phyloP scores from a whole-genome alignment of 495 filamentous ascomycete species.

The Poronia punctata region DNA sequence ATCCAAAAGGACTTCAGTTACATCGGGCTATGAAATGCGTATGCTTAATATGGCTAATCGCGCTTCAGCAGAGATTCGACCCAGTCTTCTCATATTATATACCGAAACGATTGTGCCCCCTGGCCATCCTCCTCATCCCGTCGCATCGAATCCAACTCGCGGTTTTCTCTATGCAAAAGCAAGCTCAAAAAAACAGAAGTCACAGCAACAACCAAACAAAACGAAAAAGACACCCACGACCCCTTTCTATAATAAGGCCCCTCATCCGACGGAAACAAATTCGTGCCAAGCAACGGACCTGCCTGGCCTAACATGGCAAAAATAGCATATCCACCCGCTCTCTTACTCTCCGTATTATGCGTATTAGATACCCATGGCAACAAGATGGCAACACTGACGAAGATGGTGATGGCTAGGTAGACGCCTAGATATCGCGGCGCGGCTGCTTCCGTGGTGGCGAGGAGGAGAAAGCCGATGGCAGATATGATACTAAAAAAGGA shows the following conservation, averaged over 20 bases:
- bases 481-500: conserved; percentile 38
- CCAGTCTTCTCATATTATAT: conserved; percentile 8
- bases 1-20: too few species aligned
- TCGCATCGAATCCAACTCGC: conserved; percentile 6
- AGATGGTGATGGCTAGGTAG: conserved; percentile 24
- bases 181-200: conserved; percentile 10
- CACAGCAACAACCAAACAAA: conserved; percentile 13
- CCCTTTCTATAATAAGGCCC: conserved; percentile 21
- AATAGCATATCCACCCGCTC: conserved; percentile 19
- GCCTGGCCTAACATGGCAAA: conserved; percentile 14
- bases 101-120: conserved; percentile 7
- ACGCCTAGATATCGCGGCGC: conserved; percentile 22
- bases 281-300: conserved; percentile 19
- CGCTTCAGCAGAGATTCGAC: too few species aligned
- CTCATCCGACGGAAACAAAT: conserved; percentile 20
- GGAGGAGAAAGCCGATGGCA: conserved; percentile 26
- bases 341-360: conserved; percentile 20
- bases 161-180: conserved; percentile 11
- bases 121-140: not conserved
- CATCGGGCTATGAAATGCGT: too few species aligned
- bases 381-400: conserved; percentile 18
- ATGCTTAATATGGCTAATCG: too few species aligned
- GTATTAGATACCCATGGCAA: conserved; percentile 22
- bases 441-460: conserved; percentile 18
- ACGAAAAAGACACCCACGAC: conserved; percentile 15